These are phyloP conservation scores for Pinus tabuliformis DNA, from an alignment of 75 land plant species.

Conservation along the genomic window DNA sequence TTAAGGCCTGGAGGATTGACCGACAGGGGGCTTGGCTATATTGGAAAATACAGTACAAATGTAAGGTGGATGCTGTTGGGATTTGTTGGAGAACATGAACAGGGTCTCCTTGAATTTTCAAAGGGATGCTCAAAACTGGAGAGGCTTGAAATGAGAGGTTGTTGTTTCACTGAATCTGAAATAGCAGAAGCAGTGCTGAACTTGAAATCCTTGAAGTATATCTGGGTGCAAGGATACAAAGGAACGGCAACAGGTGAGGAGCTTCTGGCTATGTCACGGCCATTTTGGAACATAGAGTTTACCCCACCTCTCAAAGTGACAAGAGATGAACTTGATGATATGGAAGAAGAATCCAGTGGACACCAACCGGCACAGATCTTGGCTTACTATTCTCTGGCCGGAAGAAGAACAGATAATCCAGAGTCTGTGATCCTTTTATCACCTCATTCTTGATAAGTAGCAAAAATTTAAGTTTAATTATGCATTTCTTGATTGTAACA, in stretches of 20 bases:
- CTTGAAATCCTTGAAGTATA: constrained; percentile 23
- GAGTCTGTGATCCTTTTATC: constrained; percentile 27
- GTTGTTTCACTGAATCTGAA: constrained; percentile 22
- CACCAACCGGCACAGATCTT: constrained; percentile 8
- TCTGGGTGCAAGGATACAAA: constrained; percentile 39
- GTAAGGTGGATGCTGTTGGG: constrained; percentile 43
- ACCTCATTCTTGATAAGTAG: no score
- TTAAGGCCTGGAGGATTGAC: constrained; percentile 35
- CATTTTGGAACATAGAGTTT: constrained; percentile 35
- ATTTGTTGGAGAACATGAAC: constrained; percentile 27
- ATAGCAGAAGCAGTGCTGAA: constrained; percentile 23
- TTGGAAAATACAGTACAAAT: constrained; percentile 30
- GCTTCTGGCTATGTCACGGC: constrained; percentile 27
- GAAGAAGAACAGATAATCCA: constrained; percentile 31
- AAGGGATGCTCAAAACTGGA: constrained; percentile 29
- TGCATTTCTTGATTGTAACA: no score
- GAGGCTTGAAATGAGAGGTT: constrained; percentile 47
- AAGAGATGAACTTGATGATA: not conserved
- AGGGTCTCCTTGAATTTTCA: constrained; percentile 25
- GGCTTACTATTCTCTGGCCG: constrained; percentile 22
- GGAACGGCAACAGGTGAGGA: constrained; percentile 15
- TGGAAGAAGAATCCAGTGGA: not conserved
- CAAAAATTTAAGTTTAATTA: no score
- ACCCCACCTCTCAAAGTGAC: not conserved
- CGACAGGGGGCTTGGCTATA: constrained; percentile 32